A percentile compares a stretch with the other conserved stretches of the same genome.
These are phyloP conservation scores for Platanus orientalis DNA, from an alignment of 164 flowering plant species.

Conservation along the genomic window DNA sequence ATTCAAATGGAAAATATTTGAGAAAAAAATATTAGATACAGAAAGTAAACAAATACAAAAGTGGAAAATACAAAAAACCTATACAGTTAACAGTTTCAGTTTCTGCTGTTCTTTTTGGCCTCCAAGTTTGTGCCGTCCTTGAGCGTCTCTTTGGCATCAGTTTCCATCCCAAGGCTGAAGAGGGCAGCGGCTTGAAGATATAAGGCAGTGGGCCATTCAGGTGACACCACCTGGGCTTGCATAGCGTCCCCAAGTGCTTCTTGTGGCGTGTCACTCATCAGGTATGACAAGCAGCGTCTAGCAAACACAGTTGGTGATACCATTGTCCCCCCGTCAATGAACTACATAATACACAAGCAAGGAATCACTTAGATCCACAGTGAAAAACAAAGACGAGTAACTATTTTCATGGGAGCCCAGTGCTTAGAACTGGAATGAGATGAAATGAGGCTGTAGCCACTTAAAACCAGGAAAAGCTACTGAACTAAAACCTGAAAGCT, in stretches of 20 bases:
- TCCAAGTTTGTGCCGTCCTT: constrained; percentile 73
- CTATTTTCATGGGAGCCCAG: no score
- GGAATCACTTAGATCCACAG: not conserved
- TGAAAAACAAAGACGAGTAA: not conserved
- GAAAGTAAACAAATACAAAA: constrained; percentile 17
- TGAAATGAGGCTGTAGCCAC: no score
- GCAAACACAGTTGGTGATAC: constrained; percentile 84
- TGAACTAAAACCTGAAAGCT: no score
- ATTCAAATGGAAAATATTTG: constrained; percentile 5
- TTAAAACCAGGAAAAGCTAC: no score
- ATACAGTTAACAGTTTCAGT: constrained; percentile 45
- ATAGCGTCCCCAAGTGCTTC: constrained; percentile 87
- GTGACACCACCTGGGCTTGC: constrained; percentile 63
- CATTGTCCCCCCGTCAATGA: constrained; percentile 84
- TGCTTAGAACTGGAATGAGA: no score
- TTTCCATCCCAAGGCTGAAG: constrained; percentile 82
- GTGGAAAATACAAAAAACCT: constrained; percentile 21
- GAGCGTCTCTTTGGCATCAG: constrained; percentile 72
- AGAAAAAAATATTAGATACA: no score
- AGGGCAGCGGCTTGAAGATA: constrained; percentile 82
- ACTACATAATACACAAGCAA: constrained; percentile 33
- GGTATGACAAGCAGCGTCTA: constrained; percentile 70
- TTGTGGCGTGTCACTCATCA: constrained; percentile 76
- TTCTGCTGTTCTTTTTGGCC: constrained; percentile 50
- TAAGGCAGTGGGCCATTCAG: constrained; percentile 84